phyloP scores from a whole-genome alignment of 1,284 basidiomycete genomes.

The Sporisorium graminicola region DNA sequence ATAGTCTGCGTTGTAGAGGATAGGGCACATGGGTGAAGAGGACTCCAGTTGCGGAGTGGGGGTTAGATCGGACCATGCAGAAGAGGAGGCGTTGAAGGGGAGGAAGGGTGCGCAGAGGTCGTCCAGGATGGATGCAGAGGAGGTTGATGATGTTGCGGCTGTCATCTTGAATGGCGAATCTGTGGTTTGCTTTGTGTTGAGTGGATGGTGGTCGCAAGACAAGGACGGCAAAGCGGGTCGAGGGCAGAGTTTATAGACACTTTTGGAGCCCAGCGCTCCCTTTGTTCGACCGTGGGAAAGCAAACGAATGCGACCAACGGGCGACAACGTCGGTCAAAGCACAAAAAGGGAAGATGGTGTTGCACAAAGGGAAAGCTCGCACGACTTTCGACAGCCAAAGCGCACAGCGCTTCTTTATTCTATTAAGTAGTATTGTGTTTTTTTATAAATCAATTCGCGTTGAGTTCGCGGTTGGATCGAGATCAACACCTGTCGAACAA shows the following conservation, averaged over 20 bases:
- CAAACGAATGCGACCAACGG: not conserved
- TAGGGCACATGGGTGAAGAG: constrained; percentile 62
- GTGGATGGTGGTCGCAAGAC: not conserved
- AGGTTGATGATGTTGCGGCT: constrained; percentile 14
- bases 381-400: not conserved
- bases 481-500: constrained; percentile 23
- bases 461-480: not conserved
- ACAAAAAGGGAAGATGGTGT: constrained; percentile 10
- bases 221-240: not conserved
- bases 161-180: constrained; percentile 14
- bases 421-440: too few relatives aligned
- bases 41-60: constrained; percentile 60
- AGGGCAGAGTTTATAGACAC: not conserved
- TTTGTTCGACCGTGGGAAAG: constrained; percentile 8
- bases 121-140: constrained; percentile 15
- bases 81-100: constrained; percentile 49
- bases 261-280: not conserved
- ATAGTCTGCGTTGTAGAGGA: constrained; percentile 62
- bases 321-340: not conserved
- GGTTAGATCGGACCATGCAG: constrained; percentile 57
- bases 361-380: not conserved
- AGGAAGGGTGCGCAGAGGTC: constrained; percentile 33
- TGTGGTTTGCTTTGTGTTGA: not conserved
- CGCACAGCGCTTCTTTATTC: not conserved
- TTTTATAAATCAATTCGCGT: not conserved